Evolutionary conservation across 176 grass and related monocot species (phyloP), one percentile per base, ranked within the genome.

Genomic region (Oryza rufipogon): DNA sequence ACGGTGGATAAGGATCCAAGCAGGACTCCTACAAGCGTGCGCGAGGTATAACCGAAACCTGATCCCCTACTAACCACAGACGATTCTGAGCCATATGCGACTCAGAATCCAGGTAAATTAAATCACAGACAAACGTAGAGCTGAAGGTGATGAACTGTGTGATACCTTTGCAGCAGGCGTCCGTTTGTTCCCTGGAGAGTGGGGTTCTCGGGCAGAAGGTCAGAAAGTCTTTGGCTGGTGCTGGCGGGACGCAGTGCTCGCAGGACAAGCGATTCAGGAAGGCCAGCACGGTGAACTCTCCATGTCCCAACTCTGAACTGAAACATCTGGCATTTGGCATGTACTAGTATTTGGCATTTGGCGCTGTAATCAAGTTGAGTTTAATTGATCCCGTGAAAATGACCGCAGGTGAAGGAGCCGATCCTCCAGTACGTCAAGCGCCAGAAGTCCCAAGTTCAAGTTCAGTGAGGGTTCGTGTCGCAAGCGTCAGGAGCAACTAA

Each of bases 201-300:
- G 93, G 91, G 76, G 96, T 99, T 39, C 79, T 80, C 48, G 91
- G 89, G 73, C 77, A 96, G 75, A 90, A 48, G 76, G 61, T 41
- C 76, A 90, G 49, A 70, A 84, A 83, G 19, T 66, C 80, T 42
- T 46, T 84, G 4, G 33, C 33, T 75, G 51, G 51, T 81, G 66
- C 64, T 28, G 88, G 78, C 30, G 89, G 86, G 58, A 63, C 54
- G 67, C 74, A 81, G 15, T 86, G 78, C 75, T 84, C 76, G 63
- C 83, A 86, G 60, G 91, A 91, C 66, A 99, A 96, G 88, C 81
- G 90, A 68, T 75, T 58, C 22, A 91, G 96, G 88, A 99, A 99
- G 78, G 80, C 96, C 44, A 96, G 96, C 96, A 94, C 78, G 81
- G 93, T 94, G 79, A 73, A 44, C 58, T 54, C 70, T 52, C 73